Percentiles rank a stretch among this genome's conserved stretches.
phyloP scores from a whole-genome alignment of 2,329 filamentous ascomycete genomes.

The Didymella lethalis region DNA sequence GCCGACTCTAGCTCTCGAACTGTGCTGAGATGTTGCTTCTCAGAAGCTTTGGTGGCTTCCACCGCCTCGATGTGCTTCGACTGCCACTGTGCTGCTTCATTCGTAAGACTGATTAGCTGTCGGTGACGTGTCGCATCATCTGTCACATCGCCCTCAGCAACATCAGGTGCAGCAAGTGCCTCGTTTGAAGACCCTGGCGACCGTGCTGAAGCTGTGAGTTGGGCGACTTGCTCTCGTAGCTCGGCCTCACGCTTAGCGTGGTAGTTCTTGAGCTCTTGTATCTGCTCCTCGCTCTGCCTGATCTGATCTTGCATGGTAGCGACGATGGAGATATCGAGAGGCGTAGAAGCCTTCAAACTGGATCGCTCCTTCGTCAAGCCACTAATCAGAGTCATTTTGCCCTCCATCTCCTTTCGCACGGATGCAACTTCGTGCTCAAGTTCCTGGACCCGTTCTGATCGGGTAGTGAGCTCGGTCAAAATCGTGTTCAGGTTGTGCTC shows the following conservation, averaged over 20 bases:
- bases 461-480: constrained; percentile 87
- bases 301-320: constrained; percentile 88
- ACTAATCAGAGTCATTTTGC: constrained; percentile 94
- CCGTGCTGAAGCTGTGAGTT: constrained; percentile 65
- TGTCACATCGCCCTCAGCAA: constrained; percentile 17
- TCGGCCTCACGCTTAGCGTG: constrained; percentile 79
- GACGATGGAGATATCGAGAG: constrained; percentile 91
- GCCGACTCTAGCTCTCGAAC: constrained; percentile 77
- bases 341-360: constrained; percentile 79
- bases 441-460: constrained; percentile 88
- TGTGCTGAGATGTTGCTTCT: constrained; percentile 74
- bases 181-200: constrained; percentile 28
- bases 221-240: constrained; percentile 74
- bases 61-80: constrained; percentile 75
- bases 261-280: constrained; percentile 74
- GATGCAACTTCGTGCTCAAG: constrained; percentile 84
- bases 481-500: constrained; percentile 90
- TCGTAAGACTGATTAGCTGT: constrained; percentile 71
- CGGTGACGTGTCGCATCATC: constrained; percentile 57
- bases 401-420: constrained; percentile 94
- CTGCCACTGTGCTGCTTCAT: constrained; percentile 78
- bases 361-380: constrained; percentile 92
- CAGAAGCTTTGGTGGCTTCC: constrained; percentile 73
- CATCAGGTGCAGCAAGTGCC: constrained; percentile 24
- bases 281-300: constrained; percentile 80